These are phyloP conservation scores for Groenewaldozyma tartarivorans DNA, from an alignment of 805 yeast genomes.

Conservation along the genomic window DNA sequence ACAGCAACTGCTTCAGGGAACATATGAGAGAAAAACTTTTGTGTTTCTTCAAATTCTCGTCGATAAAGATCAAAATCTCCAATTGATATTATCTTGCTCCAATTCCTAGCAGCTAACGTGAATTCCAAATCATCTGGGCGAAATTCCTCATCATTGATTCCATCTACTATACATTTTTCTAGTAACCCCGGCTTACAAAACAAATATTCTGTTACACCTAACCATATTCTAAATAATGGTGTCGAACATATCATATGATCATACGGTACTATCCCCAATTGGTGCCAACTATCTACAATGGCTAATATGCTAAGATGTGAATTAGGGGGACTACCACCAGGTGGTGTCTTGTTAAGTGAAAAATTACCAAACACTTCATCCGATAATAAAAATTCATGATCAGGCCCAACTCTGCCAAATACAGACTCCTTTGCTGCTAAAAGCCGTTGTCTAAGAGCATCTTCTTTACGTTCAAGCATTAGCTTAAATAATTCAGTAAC, in stretches of 20 bases:
- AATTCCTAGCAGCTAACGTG: conserved; percentile 76
- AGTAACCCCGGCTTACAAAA: conserved; percentile 76
- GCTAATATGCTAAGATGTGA: conserved; percentile 84
- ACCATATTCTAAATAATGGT: conserved; percentile 81
- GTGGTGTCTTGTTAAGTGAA: conserved; percentile 64
- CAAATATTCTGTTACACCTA: conserved; percentile 88
- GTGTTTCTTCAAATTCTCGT: conserved; percentile 66
- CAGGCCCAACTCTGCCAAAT: conserved; percentile 49
- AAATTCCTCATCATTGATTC: conserved; percentile 55
- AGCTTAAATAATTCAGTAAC: conserved; percentile 74
- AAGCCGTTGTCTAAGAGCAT: conserved; percentile 51
- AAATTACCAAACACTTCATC: conserved; percentile 78
- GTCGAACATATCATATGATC: conserved; percentile 97
- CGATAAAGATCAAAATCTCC: conserved; percentile 69
- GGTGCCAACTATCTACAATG: conserved; percentile 90
- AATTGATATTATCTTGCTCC: conserved; percentile 74
- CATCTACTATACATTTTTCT: conserved; percentile 71
- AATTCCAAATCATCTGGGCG: conserved; percentile 89
- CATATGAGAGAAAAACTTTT: conserved; percentile 76
- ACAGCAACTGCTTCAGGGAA: conserved; percentile 77
- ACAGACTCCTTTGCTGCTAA: conserved; percentile 62
- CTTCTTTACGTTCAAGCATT: conserved; percentile 61
- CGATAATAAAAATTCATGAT: conserved; percentile 52
- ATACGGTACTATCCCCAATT: conserved; percentile 78
- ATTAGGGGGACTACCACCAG: conserved; percentile 54